phyloP scores from a whole-genome alignment of 371 early-diverging fungal genomes.

The Smittium culicis region DNA sequence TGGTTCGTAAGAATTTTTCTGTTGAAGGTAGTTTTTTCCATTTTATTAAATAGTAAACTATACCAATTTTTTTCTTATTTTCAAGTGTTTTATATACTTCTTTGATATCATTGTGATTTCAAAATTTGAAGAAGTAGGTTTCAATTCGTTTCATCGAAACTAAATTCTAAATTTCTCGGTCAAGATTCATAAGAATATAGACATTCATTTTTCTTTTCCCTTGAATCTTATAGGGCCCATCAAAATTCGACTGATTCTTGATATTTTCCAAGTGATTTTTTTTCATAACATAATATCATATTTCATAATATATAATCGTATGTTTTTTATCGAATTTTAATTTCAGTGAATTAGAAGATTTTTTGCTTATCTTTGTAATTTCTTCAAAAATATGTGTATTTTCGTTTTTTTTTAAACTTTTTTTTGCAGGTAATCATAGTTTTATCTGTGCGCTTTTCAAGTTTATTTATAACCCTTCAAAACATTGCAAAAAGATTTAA shows the following conservation, averaged over 20 bases:
- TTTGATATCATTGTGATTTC: neutral
- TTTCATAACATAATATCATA: constrained; percentile 2
- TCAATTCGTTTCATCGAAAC: neutral
- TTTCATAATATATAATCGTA: neutral
- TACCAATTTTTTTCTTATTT: neutral
- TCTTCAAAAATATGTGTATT: neutral
- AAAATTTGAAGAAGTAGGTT: neutral
- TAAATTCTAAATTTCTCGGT: neutral
- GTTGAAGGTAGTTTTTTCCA: neutral
- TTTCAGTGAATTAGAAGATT: neutral
- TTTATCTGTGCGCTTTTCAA: constrained; percentile 6
- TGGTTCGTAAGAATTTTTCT: neutral
- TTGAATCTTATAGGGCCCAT: constrained; percentile 3
- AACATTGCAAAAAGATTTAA: constrained; percentile 19
- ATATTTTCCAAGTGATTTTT: neutral
- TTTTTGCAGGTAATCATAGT: neutral
- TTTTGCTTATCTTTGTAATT: neutral
- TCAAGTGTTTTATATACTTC: neutral
- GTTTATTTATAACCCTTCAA: constrained; percentile 14
- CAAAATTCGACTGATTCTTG: constrained; percentile 1
- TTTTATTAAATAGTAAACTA: neutral
- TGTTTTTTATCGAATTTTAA: neutral
- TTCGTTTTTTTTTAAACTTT: neutral
- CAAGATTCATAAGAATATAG: neutral
- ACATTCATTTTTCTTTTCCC: neutral